Percentiles rank a stretch among this genome's conserved stretches.
These are phyloP conservation scores for Iris macrosiphon DNA, from an alignment of 106 monocot species.

Conservation along the genomic window DNA sequence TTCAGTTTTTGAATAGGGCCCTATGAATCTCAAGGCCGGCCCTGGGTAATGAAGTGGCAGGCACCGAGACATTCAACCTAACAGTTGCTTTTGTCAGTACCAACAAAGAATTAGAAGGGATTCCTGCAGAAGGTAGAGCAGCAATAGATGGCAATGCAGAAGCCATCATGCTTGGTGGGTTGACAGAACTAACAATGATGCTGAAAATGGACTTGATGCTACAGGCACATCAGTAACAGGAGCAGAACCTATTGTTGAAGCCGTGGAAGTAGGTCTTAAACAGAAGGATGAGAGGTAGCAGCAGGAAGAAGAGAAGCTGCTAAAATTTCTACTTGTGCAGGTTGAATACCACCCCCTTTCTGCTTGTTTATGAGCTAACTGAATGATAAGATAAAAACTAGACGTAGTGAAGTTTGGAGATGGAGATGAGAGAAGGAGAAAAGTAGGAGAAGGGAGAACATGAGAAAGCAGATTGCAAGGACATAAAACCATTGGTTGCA, in stretches of 20 bases:
- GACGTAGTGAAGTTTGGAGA: too few relatives aligned
- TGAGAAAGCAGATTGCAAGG: too few relatives aligned
- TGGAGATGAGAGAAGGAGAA: too few relatives aligned
- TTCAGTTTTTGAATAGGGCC: too few relatives aligned
- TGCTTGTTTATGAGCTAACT: slow-evolving; percentile 76
- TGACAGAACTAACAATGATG: slow-evolving; percentile 13
- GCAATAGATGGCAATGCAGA: slow-evolving; percentile 20
- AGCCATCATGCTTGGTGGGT: slow-evolving; percentile 10
- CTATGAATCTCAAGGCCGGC: too few relatives aligned
- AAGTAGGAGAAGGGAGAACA: too few relatives aligned
- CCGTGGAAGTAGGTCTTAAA: slow-evolving; percentile 6
- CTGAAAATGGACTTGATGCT: slow-evolving; percentile 17
- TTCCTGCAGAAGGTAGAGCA: slow-evolving; percentile 8
- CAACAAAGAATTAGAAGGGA: not conserved
- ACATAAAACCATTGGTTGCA: too few relatives aligned
- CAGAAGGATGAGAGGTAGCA: slow-evolving; percentile 2
- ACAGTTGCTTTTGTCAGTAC: slow-evolving; percentile 4
- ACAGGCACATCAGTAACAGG: slow-evolving; percentile 8
- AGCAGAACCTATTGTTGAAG: not conserved
- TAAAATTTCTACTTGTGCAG: slow-evolving; percentile 14
- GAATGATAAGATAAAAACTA: slow-evolving; percentile 8
- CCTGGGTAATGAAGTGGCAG: slow-evolving; percentile 6
- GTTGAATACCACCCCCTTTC: slow-evolving; percentile 36
- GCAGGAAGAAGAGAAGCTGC: slow-evolving; percentile 12
- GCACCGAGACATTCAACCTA: slow-evolving; percentile 8